phyloP scores from a whole-genome alignment of 495 filamentous ascomycete genomes.

The Penicillium canescens region DNA sequence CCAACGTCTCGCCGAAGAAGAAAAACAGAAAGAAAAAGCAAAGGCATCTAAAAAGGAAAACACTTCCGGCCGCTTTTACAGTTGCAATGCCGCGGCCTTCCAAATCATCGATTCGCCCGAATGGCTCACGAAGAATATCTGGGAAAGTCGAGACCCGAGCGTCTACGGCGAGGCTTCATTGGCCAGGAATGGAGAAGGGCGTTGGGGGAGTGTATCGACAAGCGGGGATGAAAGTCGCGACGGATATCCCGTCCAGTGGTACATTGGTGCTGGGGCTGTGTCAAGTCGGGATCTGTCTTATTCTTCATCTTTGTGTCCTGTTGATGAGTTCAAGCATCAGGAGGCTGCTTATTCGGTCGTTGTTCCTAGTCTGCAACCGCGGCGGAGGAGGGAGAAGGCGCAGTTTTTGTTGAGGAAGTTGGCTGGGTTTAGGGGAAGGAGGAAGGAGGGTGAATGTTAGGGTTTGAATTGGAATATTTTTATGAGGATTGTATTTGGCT shows the following conservation, averaged over 20 bases:
- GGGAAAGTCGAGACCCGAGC: slow-evolving; percentile 1
- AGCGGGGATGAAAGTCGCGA: background rate
- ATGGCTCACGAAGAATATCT: background rate
- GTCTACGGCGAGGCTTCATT: background rate
- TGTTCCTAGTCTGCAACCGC: background rate
- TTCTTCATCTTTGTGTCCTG: slow-evolving; percentile 1
- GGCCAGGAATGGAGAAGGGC: background rate
- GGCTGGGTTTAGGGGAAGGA: slow-evolving; percentile 18
- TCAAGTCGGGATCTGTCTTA: background rate
- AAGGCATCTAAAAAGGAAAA: background rate
- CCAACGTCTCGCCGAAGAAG: background rate
- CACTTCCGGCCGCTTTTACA: background rate
- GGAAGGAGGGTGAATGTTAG: slow-evolving; percentile 5
- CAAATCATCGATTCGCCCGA: background rate
- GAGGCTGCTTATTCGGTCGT: slow-evolving; percentile 8
- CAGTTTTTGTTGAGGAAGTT: slow-evolving; percentile 24
- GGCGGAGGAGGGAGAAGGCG: slow-evolving; percentile 12
- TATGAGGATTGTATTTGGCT: background rate
- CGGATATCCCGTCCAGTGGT: background rate
- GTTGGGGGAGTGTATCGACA: background rate
- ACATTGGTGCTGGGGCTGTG: background rate
- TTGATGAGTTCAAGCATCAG: slow-evolving; percentile 1
- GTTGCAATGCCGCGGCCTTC: background rate
- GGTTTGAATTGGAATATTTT: background rate
- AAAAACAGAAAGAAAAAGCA: background rate